phyloP scores from a whole-genome alignment of 805 yeast species.

The Zygosaccharomyces rouxii region DNA sequence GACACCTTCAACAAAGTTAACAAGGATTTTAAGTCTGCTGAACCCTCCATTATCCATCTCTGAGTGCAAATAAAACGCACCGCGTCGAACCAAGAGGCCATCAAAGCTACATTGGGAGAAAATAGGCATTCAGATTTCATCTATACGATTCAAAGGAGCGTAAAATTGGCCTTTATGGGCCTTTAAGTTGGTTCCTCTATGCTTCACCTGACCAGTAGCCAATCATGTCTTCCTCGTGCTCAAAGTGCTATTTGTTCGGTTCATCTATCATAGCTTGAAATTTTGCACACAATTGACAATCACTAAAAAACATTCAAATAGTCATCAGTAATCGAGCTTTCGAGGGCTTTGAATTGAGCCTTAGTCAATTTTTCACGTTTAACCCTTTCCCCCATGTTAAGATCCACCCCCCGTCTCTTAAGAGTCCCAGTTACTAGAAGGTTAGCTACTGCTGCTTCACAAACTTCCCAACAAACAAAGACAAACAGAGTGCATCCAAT shows the following conservation, averaged over 20 bases:
- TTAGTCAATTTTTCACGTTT: background rate
- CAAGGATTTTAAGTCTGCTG: too few relatives aligned
- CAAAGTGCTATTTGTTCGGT: background rate
- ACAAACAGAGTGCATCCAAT: slow-evolving; percentile 21
- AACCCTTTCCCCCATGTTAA: slow-evolving; percentile 7
- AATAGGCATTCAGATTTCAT: background rate
- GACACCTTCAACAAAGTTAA: too few relatives aligned
- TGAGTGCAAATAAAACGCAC: too few relatives aligned
- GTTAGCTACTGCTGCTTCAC: slow-evolving; percentile 17
- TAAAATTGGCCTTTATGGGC: background rate
- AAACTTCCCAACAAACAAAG: slow-evolving; percentile 12
- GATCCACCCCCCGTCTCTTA: slow-evolving; percentile 7
- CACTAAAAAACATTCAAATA: background rate
- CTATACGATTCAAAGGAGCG: background rate
- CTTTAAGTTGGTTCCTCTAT: background rate
- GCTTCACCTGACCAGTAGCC: slow-evolving; percentile 8
- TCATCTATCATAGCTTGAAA: background rate
- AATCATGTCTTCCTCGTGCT: slow-evolving; percentile 3
- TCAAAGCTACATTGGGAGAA: too few relatives aligned
- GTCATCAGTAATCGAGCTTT: background rate
- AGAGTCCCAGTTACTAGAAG: slow-evolving; percentile 10
- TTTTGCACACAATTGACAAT: slow-evolving; percentile 1
- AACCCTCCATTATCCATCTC: too few relatives aligned
- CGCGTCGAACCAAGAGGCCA: too few relatives aligned
- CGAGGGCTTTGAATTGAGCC: background rate